These are phyloP conservation scores for Halophytophthora polymorphica DNA, from an alignment of 352 stramenopile species.

Conservation along the genomic window DNA sequence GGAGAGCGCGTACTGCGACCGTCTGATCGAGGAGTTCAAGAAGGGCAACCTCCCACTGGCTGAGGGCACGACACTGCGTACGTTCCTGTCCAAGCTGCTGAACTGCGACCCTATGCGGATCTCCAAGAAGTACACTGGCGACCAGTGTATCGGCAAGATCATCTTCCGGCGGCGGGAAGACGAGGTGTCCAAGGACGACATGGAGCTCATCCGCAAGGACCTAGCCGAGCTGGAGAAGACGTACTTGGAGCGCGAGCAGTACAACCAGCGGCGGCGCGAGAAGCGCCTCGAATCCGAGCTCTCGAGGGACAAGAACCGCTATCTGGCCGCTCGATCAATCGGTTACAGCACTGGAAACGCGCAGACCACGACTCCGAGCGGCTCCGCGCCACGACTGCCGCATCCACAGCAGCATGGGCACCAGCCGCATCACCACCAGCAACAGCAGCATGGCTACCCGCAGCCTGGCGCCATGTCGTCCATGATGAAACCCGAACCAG, in stretches of 20 bases:
- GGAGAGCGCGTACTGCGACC: conserved; percentile 97
- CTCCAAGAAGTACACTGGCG: conserved; percentile 98
- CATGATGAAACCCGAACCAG: conserved; percentile 25
- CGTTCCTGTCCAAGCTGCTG: conserved; percentile 96
- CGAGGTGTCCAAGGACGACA: conserved; percentile 73
- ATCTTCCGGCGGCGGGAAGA: conserved; percentile 72
- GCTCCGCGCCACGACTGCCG: conserved; percentile 8
- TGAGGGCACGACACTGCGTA: conserved; percentile 96
- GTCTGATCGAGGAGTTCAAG: conserved; percentile 97
- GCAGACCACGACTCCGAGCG: neutral
- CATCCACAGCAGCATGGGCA: conserved; percentile 21
- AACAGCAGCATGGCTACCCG: conserved; percentile 15
- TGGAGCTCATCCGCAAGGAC: conserved; percentile 73
- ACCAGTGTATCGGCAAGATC: conserved; percentile 97
- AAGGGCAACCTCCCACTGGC: conserved; percentile 95
- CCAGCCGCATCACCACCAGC: conserved; percentile 6
- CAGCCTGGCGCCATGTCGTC: neutral
- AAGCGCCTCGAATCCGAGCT: conserved; percentile 83
- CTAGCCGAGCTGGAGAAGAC: conserved; percentile 92
- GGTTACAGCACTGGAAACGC: conserved; percentile 17
- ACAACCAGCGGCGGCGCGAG: conserved; percentile 90
- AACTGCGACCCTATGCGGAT: conserved; percentile 99
- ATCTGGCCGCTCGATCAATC: conserved; percentile 37
- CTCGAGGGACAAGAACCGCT: conserved; percentile 67
- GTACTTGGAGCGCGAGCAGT: conserved; percentile 95